These are phyloP conservation scores for Solanum piurae DNA, from an alignment of 257 asterid species.

Conservation along the genomic window DNA sequence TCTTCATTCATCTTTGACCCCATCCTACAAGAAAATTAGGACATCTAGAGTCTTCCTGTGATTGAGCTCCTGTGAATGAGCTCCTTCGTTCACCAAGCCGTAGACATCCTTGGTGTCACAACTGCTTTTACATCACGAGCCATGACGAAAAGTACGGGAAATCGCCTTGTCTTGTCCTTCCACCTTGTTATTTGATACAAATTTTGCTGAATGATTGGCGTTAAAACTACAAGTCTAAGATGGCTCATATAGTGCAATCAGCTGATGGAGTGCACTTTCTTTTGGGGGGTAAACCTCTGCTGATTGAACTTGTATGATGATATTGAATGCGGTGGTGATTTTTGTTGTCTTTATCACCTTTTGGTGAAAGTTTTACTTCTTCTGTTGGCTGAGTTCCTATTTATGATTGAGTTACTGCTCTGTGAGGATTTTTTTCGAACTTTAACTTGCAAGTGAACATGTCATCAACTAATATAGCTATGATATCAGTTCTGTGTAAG, in stretches of 20 bases:
- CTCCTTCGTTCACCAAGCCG: not conserved
- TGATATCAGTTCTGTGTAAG: conserved; percentile 45
- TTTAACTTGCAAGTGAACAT: not conserved
- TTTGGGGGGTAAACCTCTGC: not conserved
- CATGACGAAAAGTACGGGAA: not conserved
- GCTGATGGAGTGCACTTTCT: not conserved
- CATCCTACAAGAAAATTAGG: not conserved
- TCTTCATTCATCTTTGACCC: not conserved
- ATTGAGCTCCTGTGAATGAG: not conserved
- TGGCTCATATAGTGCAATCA: not conserved
- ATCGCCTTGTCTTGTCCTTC: not conserved
- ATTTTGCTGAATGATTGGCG: not conserved
- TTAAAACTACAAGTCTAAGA: not conserved
- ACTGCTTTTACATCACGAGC: not conserved
- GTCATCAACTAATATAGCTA: not conserved
- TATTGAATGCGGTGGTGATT: not conserved
- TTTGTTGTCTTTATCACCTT: not conserved
- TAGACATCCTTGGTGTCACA: not conserved
- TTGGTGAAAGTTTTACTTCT: not conserved
- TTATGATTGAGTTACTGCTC: not conserved
- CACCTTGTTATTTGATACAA: not conserved
- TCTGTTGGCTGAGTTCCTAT: not conserved
- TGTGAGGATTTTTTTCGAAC: not conserved
- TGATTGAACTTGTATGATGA: not conserved
- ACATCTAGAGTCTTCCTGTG: not conserved